Base-by-base conservation (phyloP, 768 basidiomycete genomes). In the Hypsizygus marmoreus region DNA sequence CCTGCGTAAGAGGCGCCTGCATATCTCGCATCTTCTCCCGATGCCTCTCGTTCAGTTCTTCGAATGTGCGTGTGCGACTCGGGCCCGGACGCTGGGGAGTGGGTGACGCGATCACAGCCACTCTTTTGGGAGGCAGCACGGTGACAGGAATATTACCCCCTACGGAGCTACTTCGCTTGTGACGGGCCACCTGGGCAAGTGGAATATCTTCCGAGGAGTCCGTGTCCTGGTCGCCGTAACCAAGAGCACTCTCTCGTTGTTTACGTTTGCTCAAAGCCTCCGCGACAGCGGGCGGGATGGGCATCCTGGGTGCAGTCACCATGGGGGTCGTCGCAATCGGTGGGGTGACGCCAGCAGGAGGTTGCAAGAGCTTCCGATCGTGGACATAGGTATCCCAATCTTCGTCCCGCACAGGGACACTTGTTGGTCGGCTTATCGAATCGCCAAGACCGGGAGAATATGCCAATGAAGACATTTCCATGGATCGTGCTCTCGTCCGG, bases 341-440 rank as follows among this genome's bases (percentile, higher is more conserved):
- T n/a, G 82, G 74, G 12, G 89, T 80, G 33, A 90, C 77, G 6
- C 91, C 89, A 14, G 84, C 77, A 8, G 91, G 90, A 32, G 91
- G 91, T 57, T 90, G 88, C 49, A 94, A 66, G 12, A 97, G 73
- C 60, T 87, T 91, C 44, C 93, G 80, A 39, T 95, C 90, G 34
- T 82, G 82, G 38, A 93, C 77, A 63, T 97, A 95, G 33, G 77
- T 67, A 51, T 95, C 88, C 93, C 93, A 97, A 53, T 88, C 84
- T n/a, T 80, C 75, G 32, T 88, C 82, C 38, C 77, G 79, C 30
- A 88, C 65, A n/a, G 88, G 87, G 4, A 74, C 84, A 55, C 86
- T 89, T 0, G 81, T 84, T 12, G 89, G 86, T 29, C 88, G 76
- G 44, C 75, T 74, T 43, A 87, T 81, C 1, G 81, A 71, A 43